Base-by-base conservation (phyloP, 169 alveolate species). In the Miamiensis avidus region DNA sequence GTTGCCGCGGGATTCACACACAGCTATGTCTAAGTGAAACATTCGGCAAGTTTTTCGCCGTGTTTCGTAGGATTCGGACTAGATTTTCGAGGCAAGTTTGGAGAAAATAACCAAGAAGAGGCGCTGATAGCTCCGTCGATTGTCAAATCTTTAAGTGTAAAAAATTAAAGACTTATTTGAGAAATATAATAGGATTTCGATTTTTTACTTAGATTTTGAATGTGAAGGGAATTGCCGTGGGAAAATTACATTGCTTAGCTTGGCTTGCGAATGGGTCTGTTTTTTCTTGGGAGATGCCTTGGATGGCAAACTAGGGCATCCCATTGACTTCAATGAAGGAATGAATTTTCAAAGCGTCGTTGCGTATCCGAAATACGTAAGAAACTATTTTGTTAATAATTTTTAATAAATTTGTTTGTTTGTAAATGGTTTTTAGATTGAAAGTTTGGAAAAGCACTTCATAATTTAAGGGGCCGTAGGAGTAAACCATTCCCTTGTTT, bases 181-280 rank as follows among this genome's bases (percentile, higher is more conserved):
- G 4, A 49, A 49, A 49, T 49, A 49, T 11, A 49, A 49, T 11
- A 49, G 26, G 4, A 49, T 49, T 49, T 49, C 4, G 20, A 49
- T 11, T 49, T 49, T 49, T 49, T 11, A 49, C 4, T 49, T 49
- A 49, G 69, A 49, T 49, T 49, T 20, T 49, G 20, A 49, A 49
- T 20, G 20, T 49, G 20, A 25, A 65, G 69, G 76, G 79, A 74
- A 83, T 84, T 16, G 65, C 75, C 65, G n/a, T 74, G 49, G 74
- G 81, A 72, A 74, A 33, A 72, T 31, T 25, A 25, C 69, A 77
- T 65, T 73, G 78, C 78, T 72, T 74, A 75, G 75, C 82, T 79
- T 75, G 86, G 86, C 74, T 82, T 75, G 65, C 84, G 73, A 28
- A 75, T 34, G 84, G 92, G 75, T 64, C 84, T n/a, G 81, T 83